These are phyloP conservation scores for Tricholomella constricta DNA, from an alignment of 768 basidiomycete genomes.

Conservation along the genomic window DNA sequence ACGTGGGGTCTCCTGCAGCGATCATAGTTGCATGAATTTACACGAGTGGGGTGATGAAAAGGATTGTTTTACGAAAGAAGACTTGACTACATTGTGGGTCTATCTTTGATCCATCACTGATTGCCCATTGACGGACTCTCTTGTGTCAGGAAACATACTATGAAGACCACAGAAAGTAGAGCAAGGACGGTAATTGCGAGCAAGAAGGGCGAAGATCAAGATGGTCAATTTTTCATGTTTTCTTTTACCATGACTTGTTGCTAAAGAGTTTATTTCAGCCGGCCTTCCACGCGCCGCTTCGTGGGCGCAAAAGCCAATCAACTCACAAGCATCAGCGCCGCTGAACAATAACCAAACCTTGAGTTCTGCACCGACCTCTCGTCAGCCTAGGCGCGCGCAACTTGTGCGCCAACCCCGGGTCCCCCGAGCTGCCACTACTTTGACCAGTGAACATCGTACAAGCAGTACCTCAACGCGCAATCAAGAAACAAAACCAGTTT, in stretches of 20 bases:
- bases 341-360: conserved; percentile 15
- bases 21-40: conserved; percentile 89
- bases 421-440: conserved; percentile 26
- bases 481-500: conserved; percentile 44
- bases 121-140: conserved; percentile 9
- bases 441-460: conserved; percentile 34
- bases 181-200: conserved; percentile 50
- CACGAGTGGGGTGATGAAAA: conserved; percentile 99
- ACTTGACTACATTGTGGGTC: conserved; percentile 83
- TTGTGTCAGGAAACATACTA: conserved; percentile 77
- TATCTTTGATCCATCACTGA: conserved; percentile 10
- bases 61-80: conserved; percentile 97
- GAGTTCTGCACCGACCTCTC: conserved; percentile 29
- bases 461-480: conserved; percentile 30
- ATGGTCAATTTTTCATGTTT: conserved; percentile 37
- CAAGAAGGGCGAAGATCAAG: conserved; percentile 64
- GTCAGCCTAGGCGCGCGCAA: conserved; percentile 44
- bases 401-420: conserved; percentile 51
- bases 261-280: conserved; percentile 22
- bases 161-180: conserved; percentile 84
- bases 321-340: conserved; percentile 19
- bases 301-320: conserved; percentile 54
- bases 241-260: conserved; percentile 10
- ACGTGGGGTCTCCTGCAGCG: conserved; percentile 79
- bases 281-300: conserved; percentile 71